Conservation (phyloP, 2,329 filamentous ascomycete genomes). For the Epichloe coenophiala region DNA sequence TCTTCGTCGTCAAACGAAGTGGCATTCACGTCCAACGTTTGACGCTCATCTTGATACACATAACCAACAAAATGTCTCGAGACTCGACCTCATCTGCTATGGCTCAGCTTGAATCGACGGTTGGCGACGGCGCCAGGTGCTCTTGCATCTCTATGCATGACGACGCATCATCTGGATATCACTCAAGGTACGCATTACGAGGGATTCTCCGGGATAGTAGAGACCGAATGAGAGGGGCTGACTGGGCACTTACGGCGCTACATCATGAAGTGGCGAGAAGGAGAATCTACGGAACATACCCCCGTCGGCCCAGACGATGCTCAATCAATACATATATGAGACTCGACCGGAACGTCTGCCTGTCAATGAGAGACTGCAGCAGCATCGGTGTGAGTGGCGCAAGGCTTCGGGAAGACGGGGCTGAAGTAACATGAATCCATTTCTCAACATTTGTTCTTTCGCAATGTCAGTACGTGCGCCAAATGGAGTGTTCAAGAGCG, state of each 20-base stretch:
- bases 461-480: neutral
- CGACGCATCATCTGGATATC: neutral
- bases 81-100: neutral
- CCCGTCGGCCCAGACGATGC: neutral
- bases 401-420: neutral
- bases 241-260: too few species aligned
- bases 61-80: neutral
- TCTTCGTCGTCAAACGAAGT: too few species aligned
- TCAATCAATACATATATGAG: neutral
- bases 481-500: too few species aligned
- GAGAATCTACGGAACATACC: neutral
- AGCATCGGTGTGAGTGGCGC: neutral
- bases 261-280: neutral
- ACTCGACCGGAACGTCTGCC: neutral
- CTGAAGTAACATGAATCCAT: too few species aligned
- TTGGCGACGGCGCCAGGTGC: neutral
- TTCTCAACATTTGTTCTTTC: too few species aligned
- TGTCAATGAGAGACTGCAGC: neutral
- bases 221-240: too few species aligned
- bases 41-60: too few species aligned
- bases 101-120: neutral
- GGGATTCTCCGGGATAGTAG: too few species aligned
- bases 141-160: neutral
- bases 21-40: too few species aligned
- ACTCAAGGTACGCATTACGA: neutral